phyloP scores from a whole-genome alignment of 1,139 yeast species.

The Nakaseomyces kungkrabaensis region DNA sequence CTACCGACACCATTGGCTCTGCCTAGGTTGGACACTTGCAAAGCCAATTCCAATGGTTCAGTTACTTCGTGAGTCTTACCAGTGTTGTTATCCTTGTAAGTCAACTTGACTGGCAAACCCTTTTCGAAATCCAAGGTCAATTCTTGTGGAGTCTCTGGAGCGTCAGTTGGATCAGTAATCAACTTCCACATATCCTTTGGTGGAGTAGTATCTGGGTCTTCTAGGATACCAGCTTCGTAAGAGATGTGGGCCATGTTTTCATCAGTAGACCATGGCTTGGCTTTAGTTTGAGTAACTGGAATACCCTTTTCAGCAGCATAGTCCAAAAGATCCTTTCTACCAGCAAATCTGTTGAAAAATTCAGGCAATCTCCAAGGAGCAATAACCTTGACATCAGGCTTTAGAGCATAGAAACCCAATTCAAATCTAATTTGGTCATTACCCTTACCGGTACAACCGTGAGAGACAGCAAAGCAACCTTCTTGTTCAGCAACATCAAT shows the following conservation, averaged over 20 bases:
- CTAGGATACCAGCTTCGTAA: conserved; percentile 96
- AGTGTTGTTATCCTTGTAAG: conserved; percentile 49
- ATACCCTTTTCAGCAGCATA: conserved; percentile 87
- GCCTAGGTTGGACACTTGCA: conserved; percentile 87
- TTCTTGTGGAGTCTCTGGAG: conserved; percentile 88
- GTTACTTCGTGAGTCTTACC: conserved; percentile 36
- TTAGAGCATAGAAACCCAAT: conserved; percentile 89
- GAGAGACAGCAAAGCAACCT: conserved; percentile 97
- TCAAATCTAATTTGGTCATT: conserved; percentile 98
- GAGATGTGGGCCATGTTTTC: conserved; percentile 98
- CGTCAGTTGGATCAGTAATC: conserved; percentile 90
- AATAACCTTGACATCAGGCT: conserved; percentile 92
- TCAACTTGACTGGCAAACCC: conserved; percentile 81
- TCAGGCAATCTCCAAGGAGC: conserved; percentile 99
- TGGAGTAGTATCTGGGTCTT: conserved; percentile 96
- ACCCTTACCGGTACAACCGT: conserved; percentile 99
- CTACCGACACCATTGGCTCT: conserved; percentile 99
- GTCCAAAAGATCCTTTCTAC: conserved; percentile 89
- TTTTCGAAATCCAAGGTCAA: conserved; percentile 70
- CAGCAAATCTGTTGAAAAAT: conserved; percentile 92
- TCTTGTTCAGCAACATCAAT: conserved; percentile 92
- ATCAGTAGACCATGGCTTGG: conserved; percentile 99
- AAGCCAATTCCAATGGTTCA: conserved; percentile 84
- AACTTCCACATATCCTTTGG: conserved; percentile 99
- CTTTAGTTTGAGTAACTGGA: conserved; percentile 93